Percentiles rank a stretch among this genome's conserved stretches.
These are phyloP conservation scores for Hemerocallis citrina DNA, from an alignment of 106 monocot genomes.

Conservation along the genomic window DNA sequence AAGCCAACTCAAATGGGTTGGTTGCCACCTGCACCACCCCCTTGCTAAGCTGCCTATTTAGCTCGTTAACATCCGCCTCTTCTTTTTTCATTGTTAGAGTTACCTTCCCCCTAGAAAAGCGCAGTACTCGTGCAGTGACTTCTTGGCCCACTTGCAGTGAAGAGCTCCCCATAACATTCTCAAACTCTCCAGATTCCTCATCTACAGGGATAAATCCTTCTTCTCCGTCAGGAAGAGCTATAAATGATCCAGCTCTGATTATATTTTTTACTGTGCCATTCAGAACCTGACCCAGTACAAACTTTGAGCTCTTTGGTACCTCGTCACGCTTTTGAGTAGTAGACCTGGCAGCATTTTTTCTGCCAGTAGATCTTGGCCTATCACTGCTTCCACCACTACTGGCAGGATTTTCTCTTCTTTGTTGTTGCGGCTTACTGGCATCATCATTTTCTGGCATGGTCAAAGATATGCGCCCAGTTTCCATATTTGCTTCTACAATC, in stretches of 20 bases:
- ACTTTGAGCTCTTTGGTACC: conserved; percentile 34
- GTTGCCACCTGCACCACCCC: conserved; percentile 55
- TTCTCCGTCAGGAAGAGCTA: conserved; percentile 74
- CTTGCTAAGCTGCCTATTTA: conserved; percentile 53
- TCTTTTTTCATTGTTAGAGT: conserved; percentile 92
- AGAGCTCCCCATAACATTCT: conserved; percentile 45
- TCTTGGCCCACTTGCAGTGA: conserved; percentile 57
- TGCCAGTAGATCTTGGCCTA: conserved; percentile 32
- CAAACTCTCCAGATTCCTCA: conserved; percentile 74
- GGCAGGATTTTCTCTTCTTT: conserved; percentile 24
- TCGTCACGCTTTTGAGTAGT: conserved; percentile 32
- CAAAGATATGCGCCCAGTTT: conserved; percentile 74
- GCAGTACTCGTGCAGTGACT: conserved; percentile 66
- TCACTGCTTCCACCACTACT: conserved; percentile 35
- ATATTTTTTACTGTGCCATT: conserved; percentile 70
- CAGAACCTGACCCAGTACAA: conserved; percentile 51
- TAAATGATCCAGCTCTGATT: conserved; percentile 60
- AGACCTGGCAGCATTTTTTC: conserved; percentile 32
- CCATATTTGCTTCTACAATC: conserved; percentile 70
- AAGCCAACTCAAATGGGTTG: conserved; percentile 75
- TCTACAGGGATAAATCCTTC: conserved; percentile 87
- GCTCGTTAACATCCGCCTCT: conserved; percentile 58
- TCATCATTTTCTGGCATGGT: conserved; percentile 72
- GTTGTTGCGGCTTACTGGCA: conserved; percentile 25
- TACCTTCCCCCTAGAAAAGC: conserved; percentile 58